Evolutionary conservation across 306 rosid species (phyloP), one percentile per base, ranked within the genome.

Genomic region (Trifolium repens): DNA sequence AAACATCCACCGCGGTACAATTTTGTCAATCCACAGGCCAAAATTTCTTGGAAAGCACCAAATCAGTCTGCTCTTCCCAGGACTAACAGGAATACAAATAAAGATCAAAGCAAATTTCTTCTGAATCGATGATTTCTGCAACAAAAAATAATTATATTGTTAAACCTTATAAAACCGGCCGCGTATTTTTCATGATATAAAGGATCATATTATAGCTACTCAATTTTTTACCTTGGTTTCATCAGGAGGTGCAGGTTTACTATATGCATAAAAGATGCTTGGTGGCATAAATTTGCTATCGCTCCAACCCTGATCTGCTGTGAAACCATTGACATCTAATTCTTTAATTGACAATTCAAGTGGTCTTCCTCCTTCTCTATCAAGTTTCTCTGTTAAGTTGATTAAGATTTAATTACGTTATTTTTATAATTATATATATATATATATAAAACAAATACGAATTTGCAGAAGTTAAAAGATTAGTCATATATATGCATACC

Each of bases 301-400:
- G 69, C 89, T 83, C 84, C 79, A 71, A 14, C 82, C 91, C 46
- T 82, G 91, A 53, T 84, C 19, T 76, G 88, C 96, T 10, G 8
- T 47, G 80, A 87, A 92, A 63, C 99, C 99, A 75, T 90, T 80
- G 67, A 79, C 13, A 82, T 85, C 91, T n/a, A 84, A 75, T 72
- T 69, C 81, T 46, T 75, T 80, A 63, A 94, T 64, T 1, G 49
- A 44, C 86, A 94, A 4, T 17, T 94, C 89, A 57, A 92, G 84
- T 16, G 97, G 99, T 78, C 84, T 85, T 43, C 99, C 99, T 15
- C 99, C 99, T 88, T 94, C 97, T 88, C 96, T 94, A 79, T 94
- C 98, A 74, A 70, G 85, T 79, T 87, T 92, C 68, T 12, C 96
- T 81, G 93, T 80, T 64, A 79, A 80, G 60, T 39, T 69, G 77